Base-by-base conservation (phyloP, 805 yeast genomes). In the Lachancea fermentati region DNA sequence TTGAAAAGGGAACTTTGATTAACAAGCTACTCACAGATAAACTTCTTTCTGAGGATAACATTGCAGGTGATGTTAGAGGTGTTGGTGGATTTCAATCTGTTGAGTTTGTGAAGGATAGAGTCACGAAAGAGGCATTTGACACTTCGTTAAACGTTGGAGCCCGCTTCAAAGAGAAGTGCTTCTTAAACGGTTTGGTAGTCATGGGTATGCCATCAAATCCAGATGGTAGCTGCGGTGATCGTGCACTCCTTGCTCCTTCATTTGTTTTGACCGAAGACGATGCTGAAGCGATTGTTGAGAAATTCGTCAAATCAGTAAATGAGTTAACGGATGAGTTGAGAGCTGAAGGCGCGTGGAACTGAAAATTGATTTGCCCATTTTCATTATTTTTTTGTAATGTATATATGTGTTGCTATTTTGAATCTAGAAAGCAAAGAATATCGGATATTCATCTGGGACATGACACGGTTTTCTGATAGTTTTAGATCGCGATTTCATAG, bases 1-100 rank as follows among this genome's bases (percentile, higher is more conserved):
- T 63, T 48, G 57, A 60, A 35, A 62, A 54, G 51, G 80, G 79
- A 44, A 63, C 52, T 41, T 57, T 68, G 44, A 47, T 75, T 50
- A 75, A 67, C 45, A 50, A 48, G 13, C 58, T 54, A 47, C 57
- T 75, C 36, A 57, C 59, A 43, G 58, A 58, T 24, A 56, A 58
- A 30, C 48, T 71, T 14, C 36, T 53, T n/a, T 33, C 47, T 8
- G 60, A 61, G 34, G 62, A 62, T 32, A 59, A 59, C 37, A 63
- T 69, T 37, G 77, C 68, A 16, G 84, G 81, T 43, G 79, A 78
- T 48, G 71, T 78, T 29, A 69, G 85, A 59, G 85, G 85, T 40
- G 63, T 75, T 42, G 84, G 83, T 45, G 73, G 76, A 30, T 78
- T 78, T 60, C 67, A 79, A 71, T 65, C 77, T 4, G 51, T 78